A percentile compares a stretch with the other conserved stretches of the same genome.
These are phyloP conservation scores for Calocera cornea DNA, from an alignment of 768 basidiomycete species.

Conservation along the genomic window DNA sequence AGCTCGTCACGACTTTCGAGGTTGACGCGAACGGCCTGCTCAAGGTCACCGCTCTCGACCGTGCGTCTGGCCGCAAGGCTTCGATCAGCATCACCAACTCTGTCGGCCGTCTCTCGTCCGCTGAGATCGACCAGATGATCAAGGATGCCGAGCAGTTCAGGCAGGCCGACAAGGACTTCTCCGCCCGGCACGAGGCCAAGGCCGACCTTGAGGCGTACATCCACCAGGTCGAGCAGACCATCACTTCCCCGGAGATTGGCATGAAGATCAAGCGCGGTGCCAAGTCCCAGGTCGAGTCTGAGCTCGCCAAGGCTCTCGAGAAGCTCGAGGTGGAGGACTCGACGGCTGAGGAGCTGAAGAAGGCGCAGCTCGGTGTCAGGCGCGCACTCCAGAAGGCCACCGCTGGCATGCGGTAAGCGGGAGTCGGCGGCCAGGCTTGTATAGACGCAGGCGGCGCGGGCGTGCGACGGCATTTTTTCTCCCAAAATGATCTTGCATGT, in stretches of 20 bases:
- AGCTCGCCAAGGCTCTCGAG: constrained; percentile 95
- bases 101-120: constrained; percentile 91
- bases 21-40: constrained; percentile 98
- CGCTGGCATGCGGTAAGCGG: constrained; percentile 62
- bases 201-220: constrained; percentile 96
- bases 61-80: constrained; percentile 97
- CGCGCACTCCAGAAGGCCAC: constrained; percentile 96
- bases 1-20: constrained; percentile 98
- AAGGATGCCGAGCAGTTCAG: constrained; percentile 98
- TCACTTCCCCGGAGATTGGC: constrained; percentile 90
- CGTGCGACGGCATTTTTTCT: not conserved
- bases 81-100: constrained; percentile 99
- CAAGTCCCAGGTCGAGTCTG: constrained; percentile 85
- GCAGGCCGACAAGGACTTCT: constrained; percentile 94
- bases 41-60: constrained; percentile 97
- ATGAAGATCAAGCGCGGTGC: constrained; percentile 99
- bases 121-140: constrained; percentile 99
- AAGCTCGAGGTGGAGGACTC: constrained; percentile 97
- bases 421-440: not conserved
- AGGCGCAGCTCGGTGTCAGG: constrained; percentile 89
- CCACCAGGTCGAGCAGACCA: constrained; percentile 90
- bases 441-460: not conserved
- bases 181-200: constrained; percentile 93
- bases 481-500: constrained; percentile 5
- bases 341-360: constrained; percentile 84